Evolutionary conservation across 768 basidiomycete genomes (phyloP).

Genomic region (Tremella fuciformis): DNA sequence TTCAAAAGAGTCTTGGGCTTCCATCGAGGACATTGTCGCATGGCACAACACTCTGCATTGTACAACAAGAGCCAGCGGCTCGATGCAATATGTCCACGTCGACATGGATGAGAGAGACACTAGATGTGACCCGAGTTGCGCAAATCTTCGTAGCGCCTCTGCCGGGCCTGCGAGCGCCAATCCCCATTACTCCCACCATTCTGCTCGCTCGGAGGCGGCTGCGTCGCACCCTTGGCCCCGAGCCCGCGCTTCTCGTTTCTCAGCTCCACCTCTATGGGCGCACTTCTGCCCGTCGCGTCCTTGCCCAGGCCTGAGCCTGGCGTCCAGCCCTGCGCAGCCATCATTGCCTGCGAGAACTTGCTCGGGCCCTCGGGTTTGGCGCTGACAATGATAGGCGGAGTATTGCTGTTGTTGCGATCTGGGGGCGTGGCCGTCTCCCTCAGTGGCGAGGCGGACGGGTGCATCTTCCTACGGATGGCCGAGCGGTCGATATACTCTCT

Average conservation of each 20-base stretch:
- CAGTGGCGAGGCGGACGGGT: slow-evolving; percentile 22
- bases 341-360: slow-evolving; percentile 19
- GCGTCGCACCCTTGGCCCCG: slow-evolving; percentile 29
- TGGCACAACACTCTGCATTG: no score
- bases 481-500: slow-evolving; percentile 39
- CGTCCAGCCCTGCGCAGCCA: slow-evolving; percentile 39
- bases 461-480: slow-evolving; percentile 35
- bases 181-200: slow-evolving; percentile 21
- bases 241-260: slow-evolving; percentile 30
- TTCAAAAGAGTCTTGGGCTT: background rate
- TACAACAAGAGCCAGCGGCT: no score
- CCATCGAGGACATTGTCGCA: no score
- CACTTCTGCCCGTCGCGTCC: slow-evolving; percentile 23
- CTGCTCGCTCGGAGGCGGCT: slow-evolving; percentile 3
- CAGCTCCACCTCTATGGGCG: slow-evolving; percentile 31
- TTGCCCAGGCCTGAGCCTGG: slow-evolving; percentile 38
- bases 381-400: background rate
- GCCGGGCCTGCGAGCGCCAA: slow-evolving; percentile 34
- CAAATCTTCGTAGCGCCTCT: slow-evolving; percentile 29
- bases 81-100: no score
- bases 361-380: slow-evolving; percentile 6
- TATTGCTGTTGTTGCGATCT: background rate
- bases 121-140: no score
- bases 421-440: background rate
- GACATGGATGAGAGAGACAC: no score